Base-by-base conservation (phyloP, 139 green algal genomes). In the Chlamydomonas urium region DNA sequence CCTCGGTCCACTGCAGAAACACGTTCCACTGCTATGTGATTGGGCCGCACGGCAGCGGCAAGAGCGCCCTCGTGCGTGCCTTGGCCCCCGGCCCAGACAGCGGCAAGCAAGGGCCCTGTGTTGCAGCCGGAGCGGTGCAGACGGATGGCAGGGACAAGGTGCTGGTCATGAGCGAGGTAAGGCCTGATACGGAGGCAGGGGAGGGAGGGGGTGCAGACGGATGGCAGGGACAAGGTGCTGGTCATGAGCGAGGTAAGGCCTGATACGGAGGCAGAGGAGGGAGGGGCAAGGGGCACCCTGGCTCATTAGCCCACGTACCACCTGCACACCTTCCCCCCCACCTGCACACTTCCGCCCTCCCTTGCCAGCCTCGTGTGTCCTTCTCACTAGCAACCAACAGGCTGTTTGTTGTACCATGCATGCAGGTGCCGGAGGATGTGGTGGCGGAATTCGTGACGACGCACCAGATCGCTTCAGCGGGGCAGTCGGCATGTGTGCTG, bases 1-100 rank as follows among this genome's bases (percentile, higher is more conserved):
- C 29, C 1, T 38, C 24, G 3, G 2, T 10, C 4, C 2, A n/a
- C 2, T 45, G 53, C 68, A 79, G 77, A 36, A 77, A 60, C 37
- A 68, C 79, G 60, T 56, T 75, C n/a, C 76, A 79, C 26, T 85
- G 78, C 58, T 76, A 71, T 34, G 72, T 89, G 37, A 87, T 89
- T 73, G 81, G 76, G 19, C 29, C 69, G 1, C 72, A 60, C 2
- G 83, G 81, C 4, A 38, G 76, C 32, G 86, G 89, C 59, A 86
- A 88, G 47, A 81, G 63, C 26, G 72, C 81, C 1, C 59, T 90
- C 24, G 56, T 92, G 70, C 69, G 81, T 3, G 87, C 82, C 24
- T 68, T 90, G 47, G 67, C 29, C 5, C n/a, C n/a, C n/a, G 50
- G 50, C 42, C 14, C 28, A 37, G 6, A 38, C 65, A 38, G 37